Evolutionary conservation across 1,284 basidiomycete species (phyloP).

Genomic region (Rhodofomes roseus): DNA sequence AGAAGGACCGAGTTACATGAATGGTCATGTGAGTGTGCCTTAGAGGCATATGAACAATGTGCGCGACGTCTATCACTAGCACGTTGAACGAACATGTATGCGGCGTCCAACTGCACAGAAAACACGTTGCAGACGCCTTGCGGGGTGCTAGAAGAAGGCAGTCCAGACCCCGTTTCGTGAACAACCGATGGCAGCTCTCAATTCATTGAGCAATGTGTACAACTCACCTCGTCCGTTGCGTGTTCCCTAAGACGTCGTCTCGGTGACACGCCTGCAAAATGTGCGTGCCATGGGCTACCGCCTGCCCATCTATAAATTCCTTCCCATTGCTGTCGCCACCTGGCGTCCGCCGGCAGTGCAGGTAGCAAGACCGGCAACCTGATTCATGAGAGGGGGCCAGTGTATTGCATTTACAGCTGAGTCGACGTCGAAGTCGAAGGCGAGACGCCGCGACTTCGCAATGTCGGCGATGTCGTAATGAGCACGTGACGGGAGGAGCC

Average conservation of each 20-base stretch:
- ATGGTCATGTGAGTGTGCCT: background rate
- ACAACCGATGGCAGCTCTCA: background rate
- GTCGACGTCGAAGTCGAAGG: too few relatives aligned
- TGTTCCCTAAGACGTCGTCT: too few relatives aligned
- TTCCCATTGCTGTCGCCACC: too few relatives aligned
- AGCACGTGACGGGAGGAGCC: background rate
- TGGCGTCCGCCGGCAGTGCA: too few relatives aligned
- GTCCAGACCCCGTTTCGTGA: background rate
- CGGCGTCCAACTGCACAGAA: background rate
- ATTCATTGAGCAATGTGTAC: background rate
- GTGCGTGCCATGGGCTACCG: too few relatives aligned
- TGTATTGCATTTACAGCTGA: too few relatives aligned
- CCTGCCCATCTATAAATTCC: too few relatives aligned
- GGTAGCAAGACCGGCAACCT: too few relatives aligned
- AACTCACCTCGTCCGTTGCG: background rate
- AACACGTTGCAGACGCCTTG: slow-evolving; percentile 3
- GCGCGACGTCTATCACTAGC: background rate
- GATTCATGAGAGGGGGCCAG: too few relatives aligned
- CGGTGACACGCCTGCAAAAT: too few relatives aligned
- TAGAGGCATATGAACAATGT: background rate
- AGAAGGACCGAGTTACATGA: background rate
- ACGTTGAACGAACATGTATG: background rate
- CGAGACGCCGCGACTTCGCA: too few relatives aligned
- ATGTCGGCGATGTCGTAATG: background rate
- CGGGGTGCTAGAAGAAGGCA: background rate